Percentiles rank a stretch among this genome's conserved stretches.
phyloP scores from a whole-genome alignment of 1,284 basidiomycete species.

The Exsudoporus floridanus region DNA sequence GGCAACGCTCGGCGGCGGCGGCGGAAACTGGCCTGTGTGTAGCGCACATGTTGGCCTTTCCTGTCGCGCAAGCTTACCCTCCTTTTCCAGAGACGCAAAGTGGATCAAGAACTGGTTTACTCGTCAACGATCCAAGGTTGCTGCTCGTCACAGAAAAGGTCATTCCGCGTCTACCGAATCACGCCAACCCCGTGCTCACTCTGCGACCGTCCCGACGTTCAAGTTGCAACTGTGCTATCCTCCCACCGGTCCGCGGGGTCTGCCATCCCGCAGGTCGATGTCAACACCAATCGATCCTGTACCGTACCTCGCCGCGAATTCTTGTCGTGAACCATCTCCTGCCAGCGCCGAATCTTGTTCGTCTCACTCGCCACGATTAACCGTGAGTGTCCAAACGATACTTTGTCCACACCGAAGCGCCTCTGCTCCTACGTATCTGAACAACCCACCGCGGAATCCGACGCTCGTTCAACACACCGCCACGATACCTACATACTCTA shows the following conservation, averaged over 20 bases:
- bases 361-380: neutral
- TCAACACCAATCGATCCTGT: slow-evolving; percentile 5
- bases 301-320: neutral
- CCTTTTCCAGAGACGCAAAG: slow-evolving; percentile 23
- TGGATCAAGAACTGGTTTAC: slow-evolving; percentile 34
- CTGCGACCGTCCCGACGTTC: slow-evolving; percentile 12
- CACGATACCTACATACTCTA: slow-evolving; percentile 26
- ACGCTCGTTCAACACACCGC: neutral
- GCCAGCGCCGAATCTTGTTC: neutral
- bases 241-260: neutral
- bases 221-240: slow-evolving; percentile 11
- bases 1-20: slow-evolving; percentile 23
- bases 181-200: neutral
- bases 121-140: slow-evolving; percentile 30
- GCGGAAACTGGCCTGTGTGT: slow-evolving; percentile 36
- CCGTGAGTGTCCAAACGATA: neutral
- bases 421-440: neutral
- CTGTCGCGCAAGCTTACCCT: slow-evolving; percentile 6
- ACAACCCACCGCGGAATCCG: neutral
- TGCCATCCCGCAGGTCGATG: neutral
- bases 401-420: slow-evolving; percentile 1
- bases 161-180: neutral
- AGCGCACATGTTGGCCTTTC: neutral
- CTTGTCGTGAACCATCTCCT: slow-evolving; percentile 1
- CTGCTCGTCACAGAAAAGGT: slow-evolving; percentile 12